Conservation (phyloP, 208 protist genomes). For the Acanthamoeba quina region DNA sequence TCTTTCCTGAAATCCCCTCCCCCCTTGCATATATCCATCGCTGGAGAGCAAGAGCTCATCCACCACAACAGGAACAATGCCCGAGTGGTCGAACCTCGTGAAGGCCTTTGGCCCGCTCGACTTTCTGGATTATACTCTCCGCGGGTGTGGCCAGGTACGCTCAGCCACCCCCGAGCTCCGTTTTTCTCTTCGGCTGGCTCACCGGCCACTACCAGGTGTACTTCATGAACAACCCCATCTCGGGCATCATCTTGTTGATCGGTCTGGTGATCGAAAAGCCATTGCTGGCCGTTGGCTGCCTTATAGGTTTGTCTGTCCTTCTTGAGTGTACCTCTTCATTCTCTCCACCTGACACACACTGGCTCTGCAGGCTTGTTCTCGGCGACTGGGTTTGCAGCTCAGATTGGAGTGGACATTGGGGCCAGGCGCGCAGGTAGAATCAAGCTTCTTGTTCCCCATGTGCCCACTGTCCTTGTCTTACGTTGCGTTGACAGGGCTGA, state of each 20-base stretch:
- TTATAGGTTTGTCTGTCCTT: neutral
- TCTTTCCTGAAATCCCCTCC: neutral
- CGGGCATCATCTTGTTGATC: neutral
- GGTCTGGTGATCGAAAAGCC: neutral
- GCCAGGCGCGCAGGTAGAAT: neutral
- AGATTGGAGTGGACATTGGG: slow-evolving; percentile 7
- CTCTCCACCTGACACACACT: neutral
- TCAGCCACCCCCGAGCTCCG: neutral
- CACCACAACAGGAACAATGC: neutral
- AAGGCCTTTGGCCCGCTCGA: neutral
- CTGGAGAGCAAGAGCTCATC: neutral
- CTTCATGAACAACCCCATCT: slow-evolving; percentile 59
- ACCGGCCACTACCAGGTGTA: neutral
- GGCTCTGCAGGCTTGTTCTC: slow-evolving; percentile 13
- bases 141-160: slow-evolving; percentile 3
- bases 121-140: slow-evolving; percentile 28
- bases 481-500: neutral
- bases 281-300: neutral
- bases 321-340: neutral
- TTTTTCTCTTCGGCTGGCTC: neutral
- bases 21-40: neutral
- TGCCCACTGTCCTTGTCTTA: neutral
- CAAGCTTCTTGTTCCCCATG: neutral
- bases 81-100: neutral
- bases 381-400: slow-evolving; percentile 3